These are phyloP conservation scores for Nakazawaea ishiwadae DNA, from an alignment of 805 yeast species.

Conservation along the genomic window DNA sequence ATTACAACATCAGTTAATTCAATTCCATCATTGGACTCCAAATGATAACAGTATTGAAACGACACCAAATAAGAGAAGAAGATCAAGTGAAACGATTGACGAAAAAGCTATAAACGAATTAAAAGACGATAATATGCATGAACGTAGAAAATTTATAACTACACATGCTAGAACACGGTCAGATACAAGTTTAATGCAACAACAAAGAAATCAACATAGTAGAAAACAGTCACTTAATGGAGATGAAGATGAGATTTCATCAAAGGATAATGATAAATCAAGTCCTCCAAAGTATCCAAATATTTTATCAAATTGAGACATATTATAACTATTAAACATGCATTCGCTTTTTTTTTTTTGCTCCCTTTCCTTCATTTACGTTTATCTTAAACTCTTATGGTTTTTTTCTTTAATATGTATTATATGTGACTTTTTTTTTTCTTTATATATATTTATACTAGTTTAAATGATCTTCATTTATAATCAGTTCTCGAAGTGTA, in stretches of 20 bases:
- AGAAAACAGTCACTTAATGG: too few species aligned
- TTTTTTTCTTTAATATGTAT: too few species aligned
- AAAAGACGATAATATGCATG: slow-evolving; percentile 3
- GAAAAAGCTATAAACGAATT: background rate
- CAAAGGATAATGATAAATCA: background rate
- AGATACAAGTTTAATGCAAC: slow-evolving; percentile 15
- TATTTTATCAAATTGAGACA: slow-evolving; percentile 1
- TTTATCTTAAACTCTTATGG: too few species aligned
- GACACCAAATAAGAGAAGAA: slow-evolving; percentile 14
- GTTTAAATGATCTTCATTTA: too few species aligned
- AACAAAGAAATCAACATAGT: too few species aligned
- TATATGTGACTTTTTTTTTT: too few species aligned
- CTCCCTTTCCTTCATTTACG: too few species aligned
- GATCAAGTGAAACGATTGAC: slow-evolving; percentile 13
- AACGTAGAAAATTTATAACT: slow-evolving; percentile 6
- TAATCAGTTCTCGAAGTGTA: too few species aligned
- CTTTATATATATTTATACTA: too few species aligned
- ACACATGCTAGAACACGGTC: slow-evolving; percentile 18
- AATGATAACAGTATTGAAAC: background rate
- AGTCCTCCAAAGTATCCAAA: slow-evolving; percentile 12
- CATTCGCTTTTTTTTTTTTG: too few species aligned
- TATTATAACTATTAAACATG: background rate
- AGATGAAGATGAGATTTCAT: too few species aligned
- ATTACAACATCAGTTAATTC: slow-evolving; percentile 42
- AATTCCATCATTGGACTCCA: slow-evolving; percentile 49